Conservation (phyloP, 768 basidiomycete genomes). For the Strobilomyces echinocephalus region DNA sequence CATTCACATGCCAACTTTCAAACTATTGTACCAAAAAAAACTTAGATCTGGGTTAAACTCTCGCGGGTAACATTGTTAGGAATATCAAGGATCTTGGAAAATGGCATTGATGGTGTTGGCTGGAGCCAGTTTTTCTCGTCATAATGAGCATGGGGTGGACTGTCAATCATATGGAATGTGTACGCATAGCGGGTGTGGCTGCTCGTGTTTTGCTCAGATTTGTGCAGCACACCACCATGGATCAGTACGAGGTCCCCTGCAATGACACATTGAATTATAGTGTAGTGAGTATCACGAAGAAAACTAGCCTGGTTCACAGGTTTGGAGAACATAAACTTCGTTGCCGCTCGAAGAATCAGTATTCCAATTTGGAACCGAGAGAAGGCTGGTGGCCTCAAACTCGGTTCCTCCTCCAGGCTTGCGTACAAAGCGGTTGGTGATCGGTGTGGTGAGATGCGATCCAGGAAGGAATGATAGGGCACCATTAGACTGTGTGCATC, state of each 20-base stretch:
- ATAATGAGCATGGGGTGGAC: conserved; percentile 61
- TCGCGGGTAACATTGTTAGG: conserved; percentile 7
- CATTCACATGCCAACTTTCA: too few species aligned
- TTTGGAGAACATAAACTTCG: conserved; percentile 58
- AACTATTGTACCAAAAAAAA: too few species aligned
- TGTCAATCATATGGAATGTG: conserved; percentile 94
- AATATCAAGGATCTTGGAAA: conserved; percentile 51
- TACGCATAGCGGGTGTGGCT: conserved; percentile 84
- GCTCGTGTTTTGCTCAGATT: conserved; percentile 82
- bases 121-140: conserved; percentile 96
- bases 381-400: conserved; percentile 58
- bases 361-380: conserved; percentile 15
- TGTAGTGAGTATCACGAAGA: neutral
- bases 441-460: conserved; percentile 70
- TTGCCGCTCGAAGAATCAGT: conserved; percentile 8
- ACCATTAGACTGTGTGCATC: conserved; percentile 77
- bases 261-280: neutral
- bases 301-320: conserved; percentile 64
- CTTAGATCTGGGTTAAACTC: neutral
- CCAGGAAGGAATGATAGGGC: conserved; percentile 88
- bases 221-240: conserved; percentile 90
- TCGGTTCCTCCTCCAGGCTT: conserved; percentile 74
- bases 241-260: conserved; percentile 89
- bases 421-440: conserved; percentile 84
- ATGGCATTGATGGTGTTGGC: conserved; percentile 79